phyloP scores from a whole-genome alignment of 257 asterid species.

The Solanum chilense region DNA sequence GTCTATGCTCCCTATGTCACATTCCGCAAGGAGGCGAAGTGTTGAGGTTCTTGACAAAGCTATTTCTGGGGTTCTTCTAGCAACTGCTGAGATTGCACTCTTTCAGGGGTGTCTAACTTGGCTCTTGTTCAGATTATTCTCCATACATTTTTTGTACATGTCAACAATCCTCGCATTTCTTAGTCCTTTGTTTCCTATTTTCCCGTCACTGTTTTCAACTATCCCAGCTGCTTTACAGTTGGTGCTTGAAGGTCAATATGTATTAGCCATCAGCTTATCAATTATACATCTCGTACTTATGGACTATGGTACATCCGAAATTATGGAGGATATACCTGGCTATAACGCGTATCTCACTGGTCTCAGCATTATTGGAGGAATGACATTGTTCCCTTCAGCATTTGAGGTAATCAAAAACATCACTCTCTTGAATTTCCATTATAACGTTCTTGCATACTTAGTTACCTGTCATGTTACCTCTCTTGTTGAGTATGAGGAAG shows the following conservation, averaged over 20 bases:
- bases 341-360: conserved; percentile 82
- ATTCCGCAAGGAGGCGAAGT: conserved; percentile 55
- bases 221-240: conserved; percentile 76
- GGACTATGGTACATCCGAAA: conserved; percentile 80
- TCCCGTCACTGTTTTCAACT: conserved; percentile 69
- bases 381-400: conserved; percentile 85
- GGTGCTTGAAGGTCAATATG: conserved; percentile 68
- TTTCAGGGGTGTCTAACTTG: conserved; percentile 95
- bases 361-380: conserved; percentile 95
- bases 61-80: conserved; percentile 76
- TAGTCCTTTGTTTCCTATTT: conserved; percentile 70
- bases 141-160: conserved; percentile 80
- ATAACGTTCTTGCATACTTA: neutral
- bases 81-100: conserved; percentile 79
- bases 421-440: neutral
- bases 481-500: neutral
- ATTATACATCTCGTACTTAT: conserved; percentile 60
- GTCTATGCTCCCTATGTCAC: conserved; percentile 74
- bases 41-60: conserved; percentile 84
- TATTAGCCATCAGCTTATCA: conserved; percentile 43
- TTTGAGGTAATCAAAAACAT: conserved; percentile 47
- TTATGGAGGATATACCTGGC: conserved; percentile 83
- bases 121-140: conserved; percentile 68
- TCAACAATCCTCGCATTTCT: conserved; percentile 75
- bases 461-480: neutral